Percentiles rank a stretch among this genome's conserved stretches.
These are phyloP conservation scores for Coniella vitis DNA, from an alignment of 2,329 filamentous ascomycete genomes.

Conservation along the genomic window DNA sequence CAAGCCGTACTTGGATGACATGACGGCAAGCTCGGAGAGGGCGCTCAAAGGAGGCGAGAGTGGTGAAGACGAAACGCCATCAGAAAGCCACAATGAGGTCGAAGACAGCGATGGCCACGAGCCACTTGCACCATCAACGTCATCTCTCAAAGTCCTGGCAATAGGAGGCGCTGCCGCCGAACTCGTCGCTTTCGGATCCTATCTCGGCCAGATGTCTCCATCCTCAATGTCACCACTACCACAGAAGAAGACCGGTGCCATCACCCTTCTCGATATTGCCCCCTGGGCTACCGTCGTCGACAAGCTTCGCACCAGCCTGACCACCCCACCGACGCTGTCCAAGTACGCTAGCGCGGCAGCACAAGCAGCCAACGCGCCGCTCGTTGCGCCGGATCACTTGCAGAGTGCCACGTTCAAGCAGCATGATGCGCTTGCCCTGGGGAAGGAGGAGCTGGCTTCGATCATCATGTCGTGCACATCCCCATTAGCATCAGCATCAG, in stretches of 20 bases:
- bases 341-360: slow-evolving; percentile 22
- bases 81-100: too few species aligned
- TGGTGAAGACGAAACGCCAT: background rate
- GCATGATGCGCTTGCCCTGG: slow-evolving; percentile 42
- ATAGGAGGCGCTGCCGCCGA: slow-evolving; percentile 56
- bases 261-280: slow-evolving; percentile 74
- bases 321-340: slow-evolving; percentile 38
- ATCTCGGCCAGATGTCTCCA: slow-evolving; percentile 26
- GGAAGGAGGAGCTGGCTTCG: slow-evolving; percentile 25
- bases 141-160: slow-evolving; percentile 34
- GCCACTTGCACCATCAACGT: too few species aligned
- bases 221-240: too few species aligned
- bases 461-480: slow-evolving; percentile 26
- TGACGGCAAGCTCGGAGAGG: background rate
- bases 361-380: slow-evolving; percentile 36
- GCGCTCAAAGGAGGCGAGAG: too few species aligned
- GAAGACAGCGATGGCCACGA: too few species aligned
- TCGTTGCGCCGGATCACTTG: slow-evolving; percentile 36
- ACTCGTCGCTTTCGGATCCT: slow-evolving; percentile 47
- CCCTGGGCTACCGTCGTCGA: slow-evolving; percentile 63
- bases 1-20: slow-evolving; percentile 24
- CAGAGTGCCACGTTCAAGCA: slow-evolving; percentile 35
- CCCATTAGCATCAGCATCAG: background rate
- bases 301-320: slow-evolving; percentile 51
- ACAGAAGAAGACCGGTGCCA: slow-evolving; percentile 24